Evolutionary conservation across 2,329 filamentous ascomycete genomes (phyloP), one percentile per base, ranked within the genome.

Genomic region (Phialemoniopsis sp.): DNA sequence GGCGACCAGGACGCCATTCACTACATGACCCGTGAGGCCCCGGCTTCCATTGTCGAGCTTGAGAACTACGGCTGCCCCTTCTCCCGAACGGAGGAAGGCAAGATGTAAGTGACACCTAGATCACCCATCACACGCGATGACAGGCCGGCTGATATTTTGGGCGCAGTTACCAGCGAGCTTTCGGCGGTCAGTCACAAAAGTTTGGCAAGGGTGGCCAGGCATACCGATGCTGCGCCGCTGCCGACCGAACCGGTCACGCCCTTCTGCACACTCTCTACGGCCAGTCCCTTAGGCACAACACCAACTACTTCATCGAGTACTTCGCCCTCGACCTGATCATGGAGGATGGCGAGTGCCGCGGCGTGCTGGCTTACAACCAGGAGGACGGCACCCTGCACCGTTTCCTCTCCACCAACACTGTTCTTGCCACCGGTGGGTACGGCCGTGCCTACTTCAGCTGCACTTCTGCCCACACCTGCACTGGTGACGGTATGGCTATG

Each of bases 281-380:
- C 57, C 91, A 96, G 73, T 96, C 90, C 39, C 80, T 97, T 46
- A 79, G 88, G 61, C 89, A 97, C 78, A 95, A 96, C 78, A 96
- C 91, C 60, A 96, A 96, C 76, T 98, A 96, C 79, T 97, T 98
- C 72, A 96, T 98, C 66, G 93, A 97, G 70, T 97, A 90, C 78
- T 98, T 97, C 65, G 93, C 90, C 55, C 79, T 95, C 52, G 93
- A 97, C 63, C 73, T 97, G 67, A 86, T 98, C 57, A 97, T 97
- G 93, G 86, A 96, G 71, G 87, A 94, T 57, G 91, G 91, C 45
- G 87, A 91, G 67, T 97, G 91, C 76, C 90, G 90, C 53, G 93
- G 93, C 80, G 87, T 97, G 52, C 77, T 97, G 51, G 91, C 91
- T 44, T 96, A 96, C 72, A 97, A 96, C 79, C 90, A 96, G 72